These are phyloP conservation scores for Solanum gandarillasii DNA, from an alignment of 257 asterid species.

Conservation along the genomic window DNA sequence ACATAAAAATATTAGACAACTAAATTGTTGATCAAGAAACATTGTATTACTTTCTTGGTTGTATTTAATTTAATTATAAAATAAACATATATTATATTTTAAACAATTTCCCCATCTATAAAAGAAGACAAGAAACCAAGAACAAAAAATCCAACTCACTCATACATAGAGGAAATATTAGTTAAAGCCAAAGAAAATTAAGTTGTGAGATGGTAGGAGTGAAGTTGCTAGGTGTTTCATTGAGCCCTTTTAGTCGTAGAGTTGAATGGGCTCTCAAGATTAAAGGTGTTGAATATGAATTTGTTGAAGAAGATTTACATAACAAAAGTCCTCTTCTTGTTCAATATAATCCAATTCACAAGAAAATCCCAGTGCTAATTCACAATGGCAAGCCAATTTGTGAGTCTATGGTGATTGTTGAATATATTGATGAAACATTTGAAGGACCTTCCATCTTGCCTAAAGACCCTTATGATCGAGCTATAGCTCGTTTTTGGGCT, in stretches of 20 bases:
- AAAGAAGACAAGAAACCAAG: not conserved
- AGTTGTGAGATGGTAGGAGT: not conserved
- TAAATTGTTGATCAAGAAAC: not conserved
- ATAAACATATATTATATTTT: not conserved
- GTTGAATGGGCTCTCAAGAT: not conserved
- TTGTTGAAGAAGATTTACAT: not conserved
- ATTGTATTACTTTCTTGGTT: not conserved
- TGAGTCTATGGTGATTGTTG: too few species aligned
- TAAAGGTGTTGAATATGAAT: not conserved
- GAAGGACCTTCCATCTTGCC: too few species aligned
- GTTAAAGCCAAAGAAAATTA: not conserved
- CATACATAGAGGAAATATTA: not conserved
- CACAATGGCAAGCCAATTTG: too few species aligned
- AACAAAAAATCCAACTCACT: not conserved
- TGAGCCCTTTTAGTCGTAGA: not conserved
- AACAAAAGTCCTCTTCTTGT: not conserved
- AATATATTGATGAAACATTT: too few species aligned
- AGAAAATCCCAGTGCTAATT: too few species aligned
- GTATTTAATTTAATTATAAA: not conserved
- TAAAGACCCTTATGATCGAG: too few species aligned
- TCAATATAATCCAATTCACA: not conserved
- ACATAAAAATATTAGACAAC: not conserved
- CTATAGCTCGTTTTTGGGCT: too few species aligned
- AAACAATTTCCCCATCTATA: not conserved
- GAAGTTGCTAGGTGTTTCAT: not conserved